These are phyloP conservation scores for Lagenidium sp. DNA, from an alignment of 352 stramenopile species.

Conservation along the genomic window DNA sequence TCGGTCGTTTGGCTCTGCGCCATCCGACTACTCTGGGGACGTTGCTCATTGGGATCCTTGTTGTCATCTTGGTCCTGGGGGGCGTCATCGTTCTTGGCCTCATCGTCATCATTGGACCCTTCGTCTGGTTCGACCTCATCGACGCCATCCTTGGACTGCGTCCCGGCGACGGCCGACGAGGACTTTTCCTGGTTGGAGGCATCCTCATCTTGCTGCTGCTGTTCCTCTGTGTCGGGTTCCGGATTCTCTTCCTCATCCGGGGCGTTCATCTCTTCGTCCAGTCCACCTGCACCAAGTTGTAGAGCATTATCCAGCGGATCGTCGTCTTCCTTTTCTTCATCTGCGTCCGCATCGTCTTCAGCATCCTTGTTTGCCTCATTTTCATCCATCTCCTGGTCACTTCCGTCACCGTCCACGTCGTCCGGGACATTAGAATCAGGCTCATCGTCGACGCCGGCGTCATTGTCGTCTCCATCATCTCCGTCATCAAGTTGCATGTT, in stretches of 20 bases:
- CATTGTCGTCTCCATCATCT: slow-evolving; percentile 34
- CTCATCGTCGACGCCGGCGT: slow-evolving; percentile 14
- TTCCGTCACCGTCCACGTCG: slow-evolving; percentile 9
- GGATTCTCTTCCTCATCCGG: slow-evolving; percentile 30
- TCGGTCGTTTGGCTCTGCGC: slow-evolving; percentile 31
- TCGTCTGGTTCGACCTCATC: slow-evolving; percentile 56
- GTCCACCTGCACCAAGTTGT: slow-evolving; percentile 55
- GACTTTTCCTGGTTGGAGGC: slow-evolving; percentile 39
- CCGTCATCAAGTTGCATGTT: slow-evolving; percentile 85
- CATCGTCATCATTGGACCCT: slow-evolving; percentile 23
- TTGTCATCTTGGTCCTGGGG: slow-evolving; percentile 26
- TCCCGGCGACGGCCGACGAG: slow-evolving; percentile 44
- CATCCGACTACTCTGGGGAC: slow-evolving; percentile 20
- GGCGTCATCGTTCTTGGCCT: slow-evolving; percentile 36
- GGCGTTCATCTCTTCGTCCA: slow-evolving; percentile 54
- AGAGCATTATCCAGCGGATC: slow-evolving; percentile 58
- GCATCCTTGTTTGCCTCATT: slow-evolving; percentile 26
- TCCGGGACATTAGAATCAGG: slow-evolving; percentile 7
- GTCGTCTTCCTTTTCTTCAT: slow-evolving; percentile 56
- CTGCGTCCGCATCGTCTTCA: slow-evolving; percentile 22
- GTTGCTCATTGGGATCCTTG: slow-evolving; percentile 58
- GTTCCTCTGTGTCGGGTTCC: slow-evolving; percentile 47
- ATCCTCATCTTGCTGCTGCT: slow-evolving; percentile 46
- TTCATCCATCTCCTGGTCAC: slow-evolving; percentile 17
- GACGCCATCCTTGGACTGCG: slow-evolving; percentile 78